phyloP scores from a whole-genome alignment of 2,329 filamentous ascomycete genomes.

The Ceratocystis huliohia region DNA sequence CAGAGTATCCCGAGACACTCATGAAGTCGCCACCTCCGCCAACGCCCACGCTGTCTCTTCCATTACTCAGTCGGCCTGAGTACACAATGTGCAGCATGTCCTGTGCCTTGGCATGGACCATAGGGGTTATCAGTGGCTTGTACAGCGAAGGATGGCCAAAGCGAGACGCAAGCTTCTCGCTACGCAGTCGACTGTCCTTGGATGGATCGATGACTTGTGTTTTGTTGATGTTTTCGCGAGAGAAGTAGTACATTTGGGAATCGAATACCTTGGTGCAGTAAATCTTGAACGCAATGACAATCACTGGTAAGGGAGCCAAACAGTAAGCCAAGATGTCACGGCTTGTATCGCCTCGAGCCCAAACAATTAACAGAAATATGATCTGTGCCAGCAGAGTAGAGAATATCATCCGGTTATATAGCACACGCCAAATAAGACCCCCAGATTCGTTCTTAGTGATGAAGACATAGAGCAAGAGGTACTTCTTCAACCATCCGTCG shows the following conservation, averaged over 20 bases:
- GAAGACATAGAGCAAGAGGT: constrained; percentile 85
- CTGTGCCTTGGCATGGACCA: constrained; percentile 86
- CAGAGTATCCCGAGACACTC: constrained; percentile 62
- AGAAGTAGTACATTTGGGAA: constrained; percentile 67
- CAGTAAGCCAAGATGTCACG: constrained; percentile 48
- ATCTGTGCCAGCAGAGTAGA: constrained; percentile 65
- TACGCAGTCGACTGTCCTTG: constrained; percentile 38
- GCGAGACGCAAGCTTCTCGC: constrained; percentile 57
- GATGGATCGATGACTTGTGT: constrained; percentile 10
- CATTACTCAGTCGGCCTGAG: constrained; percentile 61
- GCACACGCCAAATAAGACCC: constrained; percentile 77
- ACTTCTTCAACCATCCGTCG: constrained; percentile 88
- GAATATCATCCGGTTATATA: constrained; percentile 90
- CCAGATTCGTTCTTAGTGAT: constrained; percentile 94
- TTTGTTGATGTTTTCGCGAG: constrained; percentile 39
- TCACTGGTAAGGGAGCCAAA: constrained; percentile 60
- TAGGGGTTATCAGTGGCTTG: constrained; percentile 78
- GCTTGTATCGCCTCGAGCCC: constrained; percentile 50
- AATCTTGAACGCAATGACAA: constrained; percentile 73
- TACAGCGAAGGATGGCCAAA: constrained; percentile 90
- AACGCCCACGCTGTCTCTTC: constrained; percentile 37
- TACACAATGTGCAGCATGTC: constrained; percentile 79
- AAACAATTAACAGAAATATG: constrained; percentile 63
- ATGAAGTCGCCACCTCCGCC: constrained; percentile 42
- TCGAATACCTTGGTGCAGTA: constrained; percentile 72